Evolutionary conservation across 768 basidiomycete species (phyloP), one percentile per base, ranked within the genome.

Genomic region (Hericium alpestre): DNA sequence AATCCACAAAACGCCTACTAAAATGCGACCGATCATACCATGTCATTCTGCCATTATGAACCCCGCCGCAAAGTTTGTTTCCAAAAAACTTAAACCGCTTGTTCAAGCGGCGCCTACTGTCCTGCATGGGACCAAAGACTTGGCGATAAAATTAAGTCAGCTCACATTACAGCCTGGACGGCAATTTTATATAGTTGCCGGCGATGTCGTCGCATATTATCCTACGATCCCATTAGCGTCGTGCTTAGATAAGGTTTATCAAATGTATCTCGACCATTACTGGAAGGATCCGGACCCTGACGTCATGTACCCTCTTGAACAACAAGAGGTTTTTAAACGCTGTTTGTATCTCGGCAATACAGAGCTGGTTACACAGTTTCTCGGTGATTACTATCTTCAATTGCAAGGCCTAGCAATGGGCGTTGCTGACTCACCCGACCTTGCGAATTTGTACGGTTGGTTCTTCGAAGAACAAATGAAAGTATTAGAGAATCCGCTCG

Each of bases 11-110:
- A 55, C 64, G 56, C 69, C 69, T 4, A 55, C 64, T 12, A 65
- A 66, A 49, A 64, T 69, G 56, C 56, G 66, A 46, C 69, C 64
- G 12, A 72, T 72, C 20, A 59, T 72, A 48, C 71, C 71, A 9
- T 72, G 71, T 56, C 69, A 70, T 55, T 60, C 56, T 10, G 66
- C 65, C 23, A 56, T 67, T 15, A 62, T 64, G 49, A 65, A 64
- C 40, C 70, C 70, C 5, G 63, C 65, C 23, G 70, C 66, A 0
- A 70, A 71, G 51, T 71, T 62, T 56, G 63, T 68, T 38, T 58
- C 56, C 32, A 71, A 71, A 66, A 63, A 40, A 38, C 66, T 72
- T 47, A 71, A 71, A 64, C 65, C 67, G 57, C 39, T 71, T 38
- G 56, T 70, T 18, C n/a, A 66, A 59, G 22, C 58, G 63, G 61